phyloP scores from a whole-genome alignment of 164 flowering plant species.

The Aristolochia californica region DNA sequence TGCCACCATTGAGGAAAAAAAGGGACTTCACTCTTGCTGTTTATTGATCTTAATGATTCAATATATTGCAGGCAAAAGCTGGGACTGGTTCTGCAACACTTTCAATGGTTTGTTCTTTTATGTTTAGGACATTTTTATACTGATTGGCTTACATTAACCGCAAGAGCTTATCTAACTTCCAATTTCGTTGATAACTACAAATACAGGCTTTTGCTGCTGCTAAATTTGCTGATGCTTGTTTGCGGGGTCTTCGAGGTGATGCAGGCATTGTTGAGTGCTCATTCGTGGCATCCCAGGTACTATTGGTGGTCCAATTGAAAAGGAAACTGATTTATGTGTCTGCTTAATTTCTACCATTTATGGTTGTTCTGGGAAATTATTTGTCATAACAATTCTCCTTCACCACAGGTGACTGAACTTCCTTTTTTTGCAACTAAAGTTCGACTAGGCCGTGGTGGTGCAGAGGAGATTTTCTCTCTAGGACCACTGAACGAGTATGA shows the following conservation, averaged over 20 bases:
- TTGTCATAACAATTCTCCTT: neutral
- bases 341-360: too few relatives aligned
- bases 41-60: too few relatives aligned
- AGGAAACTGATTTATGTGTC: neutral
- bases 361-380: too few relatives aligned
- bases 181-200: too few relatives aligned
- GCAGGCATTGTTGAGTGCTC: slow-evolving; percentile 72
- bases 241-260: slow-evolving; percentile 82
- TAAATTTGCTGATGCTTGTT: slow-evolving; percentile 90
- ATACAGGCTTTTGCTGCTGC: slow-evolving; percentile 84
- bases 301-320: too few relatives aligned
- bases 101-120: slow-evolving; percentile 56
- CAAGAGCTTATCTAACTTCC: neutral
- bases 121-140: neutral
- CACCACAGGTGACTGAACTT: slow-evolving; percentile 77
- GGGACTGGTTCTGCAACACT: slow-evolving; percentile 96
- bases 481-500: slow-evolving; percentile 85
- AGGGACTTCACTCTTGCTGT: too few relatives aligned
- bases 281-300: slow-evolving; percentile 74
- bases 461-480: slow-evolving; percentile 71
- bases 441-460: slow-evolving; percentile 72
- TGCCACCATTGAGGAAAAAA: too few relatives aligned
- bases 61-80: slow-evolving; percentile 80
- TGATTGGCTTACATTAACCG: neutral
- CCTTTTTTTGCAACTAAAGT: slow-evolving; percentile 92